A percentile compares a stretch with the other conserved stretches of the same genome.
Evolutionary conservation across 2,329 filamentous ascomycete genomes (phyloP).

Genomic region (Exophiala spinifera): DNA sequence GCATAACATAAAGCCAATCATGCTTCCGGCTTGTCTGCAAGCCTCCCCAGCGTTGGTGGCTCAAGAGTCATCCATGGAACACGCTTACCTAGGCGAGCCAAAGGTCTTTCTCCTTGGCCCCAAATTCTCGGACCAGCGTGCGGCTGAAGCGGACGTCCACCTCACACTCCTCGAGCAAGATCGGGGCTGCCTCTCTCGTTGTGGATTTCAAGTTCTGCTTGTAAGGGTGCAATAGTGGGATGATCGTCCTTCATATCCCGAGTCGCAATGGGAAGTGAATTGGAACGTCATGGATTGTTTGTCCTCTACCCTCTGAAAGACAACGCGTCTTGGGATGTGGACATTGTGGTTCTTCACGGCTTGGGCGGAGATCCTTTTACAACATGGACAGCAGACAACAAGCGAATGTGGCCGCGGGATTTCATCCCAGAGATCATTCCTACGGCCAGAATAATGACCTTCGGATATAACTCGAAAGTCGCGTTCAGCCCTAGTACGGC

Average conservation of each 20-base stretch:
- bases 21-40: too few relatives aligned
- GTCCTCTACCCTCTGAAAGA: background rate
- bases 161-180: background rate
- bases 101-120: too few relatives aligned
- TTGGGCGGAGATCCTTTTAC: slow-evolving; percentile 35
- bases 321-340: too few relatives aligned
- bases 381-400: slow-evolving; percentile 34
- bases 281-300: background rate
- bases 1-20: too few relatives aligned
- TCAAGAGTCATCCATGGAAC: too few relatives aligned
- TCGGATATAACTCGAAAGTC: slow-evolving; percentile 31
- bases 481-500: slow-evolving; percentile 3
- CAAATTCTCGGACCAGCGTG: too few relatives aligned
- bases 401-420: slow-evolving; percentile 14
- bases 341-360: slow-evolving; percentile 38
- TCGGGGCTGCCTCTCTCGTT: too few relatives aligned
- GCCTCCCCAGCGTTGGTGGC: too few relatives aligned
- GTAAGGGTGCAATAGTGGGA: background rate
- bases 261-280: background rate
- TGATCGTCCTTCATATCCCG: background rate
- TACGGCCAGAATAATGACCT: slow-evolving; percentile 23
- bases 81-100: too few relatives aligned
- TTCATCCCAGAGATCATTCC: slow-evolving; percentile 15
- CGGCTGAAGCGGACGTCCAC: background rate
- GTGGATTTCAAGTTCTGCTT: background rate